Percentiles rank a stretch among this genome's conserved stretches.
Evolutionary conservation across 2,329 filamentous ascomycete genomes (phyloP).

Genomic region (Gaeumannomyces sp.): DNA sequence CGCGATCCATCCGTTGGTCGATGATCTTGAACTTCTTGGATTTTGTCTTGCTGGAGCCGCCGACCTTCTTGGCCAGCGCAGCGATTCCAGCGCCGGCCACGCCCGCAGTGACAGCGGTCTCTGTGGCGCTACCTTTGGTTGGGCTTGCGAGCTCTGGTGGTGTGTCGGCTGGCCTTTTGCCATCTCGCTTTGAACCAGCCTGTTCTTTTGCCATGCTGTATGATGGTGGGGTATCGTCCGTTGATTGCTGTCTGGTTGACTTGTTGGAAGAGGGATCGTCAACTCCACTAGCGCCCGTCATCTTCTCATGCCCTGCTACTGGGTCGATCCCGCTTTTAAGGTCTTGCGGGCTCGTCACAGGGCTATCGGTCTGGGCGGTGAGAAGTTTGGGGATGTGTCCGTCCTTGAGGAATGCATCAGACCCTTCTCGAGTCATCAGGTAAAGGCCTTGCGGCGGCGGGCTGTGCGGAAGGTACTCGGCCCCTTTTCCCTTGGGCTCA

Average conservation of each 20-base stretch:
- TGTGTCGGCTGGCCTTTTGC: not conserved
- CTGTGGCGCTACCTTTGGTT: not conserved
- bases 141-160: not conserved
- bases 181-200: not conserved
- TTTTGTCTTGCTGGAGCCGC: slow-evolving; percentile 27
- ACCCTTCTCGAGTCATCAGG: slow-evolving; percentile 20
- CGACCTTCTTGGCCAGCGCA: slow-evolving; percentile 29
- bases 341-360: slow-evolving; percentile 24
- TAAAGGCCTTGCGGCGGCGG: slow-evolving; percentile 20
- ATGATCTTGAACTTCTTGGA: slow-evolving; percentile 31
- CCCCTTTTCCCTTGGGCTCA: slow-evolving; percentile 11
- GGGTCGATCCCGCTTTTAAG: not conserved
- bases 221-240: not conserved
- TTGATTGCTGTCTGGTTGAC: not conserved
- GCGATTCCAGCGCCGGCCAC: slow-evolving; percentile 27
- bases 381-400: slow-evolving; percentile 27
- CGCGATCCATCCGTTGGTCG: slow-evolving; percentile 31
- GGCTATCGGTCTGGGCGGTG: slow-evolving; percentile 18
- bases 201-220: not conserved
- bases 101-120: slow-evolving; percentile 19
- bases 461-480: slow-evolving; percentile 11
- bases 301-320: not conserved
- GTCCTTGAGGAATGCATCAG: slow-evolving; percentile 22
- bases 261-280: not conserved
- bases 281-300: not conserved